A percentile compares a stretch with the other conserved stretches of the same genome.
These are phyloP conservation scores for Talaromyces sp. DNA, from an alignment of 2,329 filamentous ascomycete species.

Conservation along the genomic window DNA sequence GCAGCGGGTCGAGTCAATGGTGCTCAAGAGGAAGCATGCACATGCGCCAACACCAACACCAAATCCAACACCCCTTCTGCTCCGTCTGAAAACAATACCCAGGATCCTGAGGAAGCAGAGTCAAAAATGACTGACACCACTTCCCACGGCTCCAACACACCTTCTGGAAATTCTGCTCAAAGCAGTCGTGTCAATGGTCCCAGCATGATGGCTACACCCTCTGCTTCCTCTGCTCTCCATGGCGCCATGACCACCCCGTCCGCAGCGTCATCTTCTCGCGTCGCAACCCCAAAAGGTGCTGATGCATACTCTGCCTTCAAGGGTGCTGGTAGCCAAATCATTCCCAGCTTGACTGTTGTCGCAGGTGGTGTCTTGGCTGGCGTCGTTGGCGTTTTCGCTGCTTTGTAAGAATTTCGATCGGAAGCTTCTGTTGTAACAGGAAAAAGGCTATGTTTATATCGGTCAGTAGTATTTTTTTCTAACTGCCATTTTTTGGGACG, in stretches of 20 bases:
- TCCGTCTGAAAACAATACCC: background rate
- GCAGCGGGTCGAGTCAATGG: conserved; percentile 11
- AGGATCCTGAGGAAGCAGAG: background rate
- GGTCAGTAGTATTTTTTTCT: background rate
- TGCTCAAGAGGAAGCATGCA: conserved; percentile 11
- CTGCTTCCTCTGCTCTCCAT: conserved; percentile 10
- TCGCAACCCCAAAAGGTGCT: conserved; percentile 6
- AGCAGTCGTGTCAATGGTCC: conserved; percentile 12
- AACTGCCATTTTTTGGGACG: background rate
- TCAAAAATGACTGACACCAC: background rate
- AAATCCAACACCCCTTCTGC: background rate
- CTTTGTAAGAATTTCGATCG: background rate
- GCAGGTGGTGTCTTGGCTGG: conserved; percentile 12
- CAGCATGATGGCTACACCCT: background rate
- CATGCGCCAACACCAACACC: conserved; percentile 8
- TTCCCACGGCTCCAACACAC: background rate
- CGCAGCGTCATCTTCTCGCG: background rate
- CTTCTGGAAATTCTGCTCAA: background rate
- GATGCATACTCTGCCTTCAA: conserved; percentile 10
- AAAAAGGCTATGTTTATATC: background rate
- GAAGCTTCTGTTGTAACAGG: background rate
- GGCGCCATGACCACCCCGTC: background rate
- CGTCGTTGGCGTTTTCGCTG: conserved; percentile 14
- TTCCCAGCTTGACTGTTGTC: conserved; percentile 14
- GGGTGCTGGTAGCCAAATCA: conserved; percentile 11